Percentiles rank a stretch among this genome's conserved stretches.
phyloP scores from a whole-genome alignment of 108 stramenopile species.

The Pseudonitzschia multiseries region DNA sequence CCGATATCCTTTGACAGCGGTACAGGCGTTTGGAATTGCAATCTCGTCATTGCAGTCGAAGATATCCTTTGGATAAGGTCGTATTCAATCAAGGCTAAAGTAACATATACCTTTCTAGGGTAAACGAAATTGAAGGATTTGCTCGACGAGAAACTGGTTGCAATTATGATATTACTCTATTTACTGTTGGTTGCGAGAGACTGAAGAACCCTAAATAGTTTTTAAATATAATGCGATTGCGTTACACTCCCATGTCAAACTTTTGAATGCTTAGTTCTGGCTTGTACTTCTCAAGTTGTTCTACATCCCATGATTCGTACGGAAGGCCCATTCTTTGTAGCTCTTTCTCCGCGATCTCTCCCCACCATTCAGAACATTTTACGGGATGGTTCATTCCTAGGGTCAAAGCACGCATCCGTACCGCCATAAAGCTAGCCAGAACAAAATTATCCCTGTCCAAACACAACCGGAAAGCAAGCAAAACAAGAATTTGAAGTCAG shows the following conservation, averaged over 20 bases:
- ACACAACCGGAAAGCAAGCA: neutral
- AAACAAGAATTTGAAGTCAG: neutral
- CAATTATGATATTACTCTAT: too few species aligned
- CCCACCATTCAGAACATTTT: slow-evolving; percentile 38
- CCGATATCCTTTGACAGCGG: slow-evolving; percentile 78
- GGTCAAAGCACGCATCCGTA: slow-evolving; percentile 34
- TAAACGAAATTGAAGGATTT: too few species aligned
- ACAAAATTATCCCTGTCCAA: slow-evolving; percentile 12
- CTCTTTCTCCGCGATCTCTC: slow-evolving; percentile 33
- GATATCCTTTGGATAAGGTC: slow-evolving; percentile 73
- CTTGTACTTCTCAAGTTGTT: slow-evolving; percentile 28
- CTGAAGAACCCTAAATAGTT: too few species aligned
- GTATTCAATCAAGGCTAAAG: neutral
- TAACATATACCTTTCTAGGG: too few species aligned
- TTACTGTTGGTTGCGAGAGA: too few species aligned
- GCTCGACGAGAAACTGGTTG: too few species aligned
- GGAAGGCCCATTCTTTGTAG: slow-evolving; percentile 29
- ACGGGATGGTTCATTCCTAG: slow-evolving; percentile 48
- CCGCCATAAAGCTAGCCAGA: slow-evolving; percentile 15
- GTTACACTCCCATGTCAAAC: neutral
- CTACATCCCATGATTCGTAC: slow-evolving; percentile 35
- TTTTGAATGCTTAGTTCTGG: slow-evolving; percentile 41
- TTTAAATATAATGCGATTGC: neutral
- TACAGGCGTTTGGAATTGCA: slow-evolving; percentile 89
- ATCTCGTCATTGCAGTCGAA: slow-evolving; percentile 87